phyloP scores from a whole-genome alignment of 2,329 filamentous ascomycete genomes.

The Fusarium piperis region DNA sequence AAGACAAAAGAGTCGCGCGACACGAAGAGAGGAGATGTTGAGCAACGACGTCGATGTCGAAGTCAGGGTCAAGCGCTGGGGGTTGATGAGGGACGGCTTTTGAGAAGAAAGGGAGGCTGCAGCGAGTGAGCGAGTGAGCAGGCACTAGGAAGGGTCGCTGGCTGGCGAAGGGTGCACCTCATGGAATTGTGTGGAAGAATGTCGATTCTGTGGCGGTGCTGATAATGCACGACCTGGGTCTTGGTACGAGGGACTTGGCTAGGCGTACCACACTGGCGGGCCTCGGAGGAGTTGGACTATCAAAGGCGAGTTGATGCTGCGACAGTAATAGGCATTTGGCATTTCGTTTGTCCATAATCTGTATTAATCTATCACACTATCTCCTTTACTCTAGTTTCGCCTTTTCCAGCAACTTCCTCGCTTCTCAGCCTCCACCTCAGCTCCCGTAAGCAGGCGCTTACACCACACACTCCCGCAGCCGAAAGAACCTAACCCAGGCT shows the following conservation, averaged over 20 bases:
- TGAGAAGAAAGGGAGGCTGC: conserved; percentile 46
- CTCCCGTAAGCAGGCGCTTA: conserved; percentile 24
- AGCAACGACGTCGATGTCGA: conserved; percentile 33
- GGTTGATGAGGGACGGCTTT: conserved; percentile 36
- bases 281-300: conserved; percentile 6
- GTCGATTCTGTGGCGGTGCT: conserved; percentile 54
- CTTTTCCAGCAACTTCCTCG: conserved; percentile 26
- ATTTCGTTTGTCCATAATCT: background rate
- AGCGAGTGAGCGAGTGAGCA: conserved; percentile 12
- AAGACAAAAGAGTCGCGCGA: background rate
- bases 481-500: background rate
- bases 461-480: background rate
- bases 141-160: conserved; percentile 38
- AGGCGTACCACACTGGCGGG: conserved; percentile 16
- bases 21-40: conserved; percentile 23
- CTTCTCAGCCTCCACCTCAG: background rate
- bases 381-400: background rate
- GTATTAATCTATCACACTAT: background rate
- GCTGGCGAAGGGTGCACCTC: conserved; percentile 49
- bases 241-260: conserved; percentile 16
- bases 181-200: conserved; percentile 56
- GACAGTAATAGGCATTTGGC: background rate
- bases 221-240: conserved; percentile 43
- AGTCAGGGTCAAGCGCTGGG: conserved; percentile 32
- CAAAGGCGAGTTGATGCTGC: background rate